Conservation (phyloP, 352 stramenopile species). For the Phytophthora parvispora region DNA sequence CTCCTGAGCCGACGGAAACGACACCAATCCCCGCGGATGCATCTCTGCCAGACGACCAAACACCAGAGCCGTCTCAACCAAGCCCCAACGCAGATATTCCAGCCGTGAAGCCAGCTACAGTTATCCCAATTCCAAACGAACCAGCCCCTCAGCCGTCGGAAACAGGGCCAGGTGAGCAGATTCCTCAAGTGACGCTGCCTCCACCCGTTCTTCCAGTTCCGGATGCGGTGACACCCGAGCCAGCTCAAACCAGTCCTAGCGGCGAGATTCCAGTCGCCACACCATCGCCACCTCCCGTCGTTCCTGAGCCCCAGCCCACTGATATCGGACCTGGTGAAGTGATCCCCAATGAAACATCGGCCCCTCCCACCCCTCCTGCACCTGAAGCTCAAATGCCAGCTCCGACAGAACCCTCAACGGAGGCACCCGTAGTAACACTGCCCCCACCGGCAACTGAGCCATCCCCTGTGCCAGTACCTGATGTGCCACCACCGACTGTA, state of each 20-base stretch:
- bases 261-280: conserved; percentile 14
- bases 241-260: conserved; percentile 8
- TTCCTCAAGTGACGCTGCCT: conserved; percentile 3
- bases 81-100: conserved; percentile 4
- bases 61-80: not conserved
- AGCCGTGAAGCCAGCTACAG: not conserved
- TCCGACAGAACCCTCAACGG: conserved; percentile 10
- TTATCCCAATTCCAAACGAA: not conserved
- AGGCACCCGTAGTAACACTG: conserved; percentile 4
- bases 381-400: conserved; percentile 8
- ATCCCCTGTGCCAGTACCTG: not conserved
- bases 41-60: not conserved
- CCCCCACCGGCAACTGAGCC: conserved; percentile 3
- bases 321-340: conserved; percentile 7
- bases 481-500: conserved; percentile 1
- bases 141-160: conserved; percentile 6
- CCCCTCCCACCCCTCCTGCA: not conserved
- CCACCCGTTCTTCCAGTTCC: conserved; percentile 20
- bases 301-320: conserved; percentile 17
- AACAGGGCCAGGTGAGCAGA: conserved; percentile 7
- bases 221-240: conserved; percentile 12
- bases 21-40: not conserved
- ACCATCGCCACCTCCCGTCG: conserved; percentile 1
- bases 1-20: not conserved
- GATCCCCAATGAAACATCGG: conserved; percentile 16